Evolutionary conservation across 441 rosid genomes (phyloP), one percentile per base, ranked within the genome.

Genomic region (Erysimum pusillum): DNA sequence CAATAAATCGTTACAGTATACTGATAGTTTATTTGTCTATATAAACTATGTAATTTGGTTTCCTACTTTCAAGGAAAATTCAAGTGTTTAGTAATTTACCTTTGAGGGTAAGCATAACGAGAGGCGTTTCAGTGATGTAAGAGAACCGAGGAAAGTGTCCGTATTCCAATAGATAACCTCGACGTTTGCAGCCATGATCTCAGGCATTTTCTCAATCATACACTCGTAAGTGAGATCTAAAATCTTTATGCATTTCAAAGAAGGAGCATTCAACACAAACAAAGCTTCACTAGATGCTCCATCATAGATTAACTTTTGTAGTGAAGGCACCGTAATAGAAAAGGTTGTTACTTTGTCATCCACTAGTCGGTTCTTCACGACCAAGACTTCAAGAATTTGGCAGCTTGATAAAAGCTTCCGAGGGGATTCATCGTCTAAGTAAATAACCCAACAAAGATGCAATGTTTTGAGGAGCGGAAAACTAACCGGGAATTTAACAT

Each of bases 361-460:
- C 20, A 4, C 5, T 2, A 1, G 4, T 25, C 60, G 18, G 13
- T 20, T 0, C 46, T 20, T 0, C 46, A 67, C 32, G 9, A 1
- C 71, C 32, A 67, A 67, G 36, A 9, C 73, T 54, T 68, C 31
- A 68, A 68, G 73, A 68, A n/a, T 10, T 6, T 15, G 48, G 52
- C 63, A 68, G 73, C 63, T 39, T 39, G 73, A 41, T 68, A 68
- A 41, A 68, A 68, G 63, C 52, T 68, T 68, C 12, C 18, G 12
- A 41, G 52, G 63, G 15, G 73, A 6, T 11, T 68, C 73, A 11
- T 68, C 38, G 63, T 39, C 63, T 25, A 20, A 10, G 72, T 38
- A 68, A n/a, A 38, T 14, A 38, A 53, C 22, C 9, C 38, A 39
- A 38, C 1, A 0, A 22, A 67, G 72, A 6, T 67, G 72, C 51